A percentile compares a stretch with the other conserved stretches of the same genome.
Conservation (phyloP, 2,329 filamentous ascomycete genomes). For the Mycocentrospora acerina region DNA sequence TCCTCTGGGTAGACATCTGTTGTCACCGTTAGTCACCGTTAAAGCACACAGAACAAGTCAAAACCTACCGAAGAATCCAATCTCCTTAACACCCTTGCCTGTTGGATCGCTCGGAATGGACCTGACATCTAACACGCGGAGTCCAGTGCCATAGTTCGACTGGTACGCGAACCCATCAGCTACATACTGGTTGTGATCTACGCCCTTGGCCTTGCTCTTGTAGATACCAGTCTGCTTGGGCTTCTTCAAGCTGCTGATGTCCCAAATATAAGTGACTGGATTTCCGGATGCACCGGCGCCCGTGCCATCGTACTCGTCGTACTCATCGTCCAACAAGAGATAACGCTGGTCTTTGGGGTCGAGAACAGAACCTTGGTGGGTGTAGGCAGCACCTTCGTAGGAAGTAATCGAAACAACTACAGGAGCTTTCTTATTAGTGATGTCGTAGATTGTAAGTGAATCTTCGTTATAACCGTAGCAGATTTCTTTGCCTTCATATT, state of each 20-base stretch:
- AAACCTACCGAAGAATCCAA: conserved; percentile 41
- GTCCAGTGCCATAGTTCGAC: conserved; percentile 47
- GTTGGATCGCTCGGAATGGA: conserved; percentile 45
- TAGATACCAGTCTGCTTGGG: conserved; percentile 48
- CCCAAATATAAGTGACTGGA: conserved; percentile 45
- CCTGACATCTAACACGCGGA: conserved; percentile 46
- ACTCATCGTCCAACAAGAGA: conserved; percentile 43
- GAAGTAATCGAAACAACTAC: conserved; percentile 55
- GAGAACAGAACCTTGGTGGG: conserved; percentile 60
- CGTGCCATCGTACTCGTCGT: conserved; percentile 42
- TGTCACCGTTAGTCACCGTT: conserved; percentile 2
- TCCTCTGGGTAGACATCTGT: conserved; percentile 47
- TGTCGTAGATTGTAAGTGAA: conserved; percentile 55
- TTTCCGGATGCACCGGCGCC: conserved; percentile 37
- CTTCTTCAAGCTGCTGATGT: conserved; percentile 34
- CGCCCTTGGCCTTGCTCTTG: conserved; percentile 41
- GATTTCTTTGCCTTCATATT: conserved; percentile 54
- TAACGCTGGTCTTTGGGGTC: conserved; percentile 38
- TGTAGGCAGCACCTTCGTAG: conserved; percentile 60
- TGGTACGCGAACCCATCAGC: conserved; percentile 46
- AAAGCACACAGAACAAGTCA: background rate
- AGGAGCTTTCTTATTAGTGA: conserved; percentile 51
- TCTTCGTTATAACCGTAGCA: conserved; percentile 62
- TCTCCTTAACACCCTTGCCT: conserved; percentile 45
- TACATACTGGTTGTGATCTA: conserved; percentile 54